Conservation (phyloP, 176 grass and related monocot species). For the Oryza glumipatula region DNA sequence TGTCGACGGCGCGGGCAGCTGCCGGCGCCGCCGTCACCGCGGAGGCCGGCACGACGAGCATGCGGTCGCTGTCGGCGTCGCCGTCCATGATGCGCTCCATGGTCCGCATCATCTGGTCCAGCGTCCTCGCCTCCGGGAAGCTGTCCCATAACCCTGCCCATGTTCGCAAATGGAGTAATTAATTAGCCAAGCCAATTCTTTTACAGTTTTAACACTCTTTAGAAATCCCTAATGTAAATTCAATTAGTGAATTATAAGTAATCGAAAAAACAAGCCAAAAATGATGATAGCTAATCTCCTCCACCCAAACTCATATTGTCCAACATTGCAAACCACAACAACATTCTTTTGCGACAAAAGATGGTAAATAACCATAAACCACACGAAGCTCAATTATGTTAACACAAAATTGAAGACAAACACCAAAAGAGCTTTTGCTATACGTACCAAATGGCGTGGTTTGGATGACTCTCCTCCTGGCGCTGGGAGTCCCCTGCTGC, state of each 20-base stretch:
- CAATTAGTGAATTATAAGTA: too few species aligned
- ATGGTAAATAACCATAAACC: background rate
- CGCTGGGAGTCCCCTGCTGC: background rate
- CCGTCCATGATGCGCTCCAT: slow-evolving; percentile 61
- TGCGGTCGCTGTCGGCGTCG: slow-evolving; percentile 13
- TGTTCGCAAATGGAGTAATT: background rate
- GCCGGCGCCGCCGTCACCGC: background rate
- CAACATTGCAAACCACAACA: background rate
- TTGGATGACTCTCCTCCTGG: slow-evolving; percentile 27
- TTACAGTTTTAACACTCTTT: too few species aligned
- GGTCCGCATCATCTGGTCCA: slow-evolving; percentile 67
- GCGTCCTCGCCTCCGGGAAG: slow-evolving; percentile 57
- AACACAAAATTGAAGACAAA: too few species aligned
- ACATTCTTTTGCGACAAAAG: background rate
- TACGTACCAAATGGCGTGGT: slow-evolving; percentile 45
- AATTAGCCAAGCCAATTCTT: background rate
- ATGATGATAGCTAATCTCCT: too few species aligned
- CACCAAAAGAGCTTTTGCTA: too few species aligned
- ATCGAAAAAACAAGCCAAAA: too few species aligned
- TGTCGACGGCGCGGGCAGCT: background rate
- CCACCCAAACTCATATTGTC: background rate
- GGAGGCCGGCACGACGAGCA: slow-evolving; percentile 2
- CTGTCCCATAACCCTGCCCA: slow-evolving; percentile 60
- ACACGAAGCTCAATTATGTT: background rate
- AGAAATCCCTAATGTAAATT: too few species aligned